Conservation (phyloP, 257 asterid species). For the Ballota nigra region DNA sequence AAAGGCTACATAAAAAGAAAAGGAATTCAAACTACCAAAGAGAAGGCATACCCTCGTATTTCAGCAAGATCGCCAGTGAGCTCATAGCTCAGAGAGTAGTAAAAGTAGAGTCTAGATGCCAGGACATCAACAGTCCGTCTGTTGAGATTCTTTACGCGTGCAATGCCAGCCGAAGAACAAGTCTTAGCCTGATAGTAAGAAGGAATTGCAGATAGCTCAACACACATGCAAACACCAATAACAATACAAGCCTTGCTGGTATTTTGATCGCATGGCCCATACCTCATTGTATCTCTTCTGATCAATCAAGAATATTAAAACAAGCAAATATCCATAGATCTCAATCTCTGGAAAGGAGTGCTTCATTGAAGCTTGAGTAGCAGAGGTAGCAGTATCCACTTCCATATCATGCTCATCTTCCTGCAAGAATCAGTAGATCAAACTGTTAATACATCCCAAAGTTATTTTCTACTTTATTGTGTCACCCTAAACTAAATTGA, state of each 20-base stretch:
- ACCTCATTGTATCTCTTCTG: slow-evolving; percentile 77
- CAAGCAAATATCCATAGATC: slow-evolving; percentile 76
- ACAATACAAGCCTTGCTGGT: slow-evolving; percentile 1
- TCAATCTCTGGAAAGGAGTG: slow-evolving; percentile 77
- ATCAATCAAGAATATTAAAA: slow-evolving; percentile 72
- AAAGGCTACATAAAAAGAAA: background rate
- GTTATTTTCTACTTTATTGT: too few relatives aligned
- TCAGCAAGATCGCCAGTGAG: slow-evolving; percentile 85
- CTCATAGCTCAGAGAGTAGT: slow-evolving; percentile 86
- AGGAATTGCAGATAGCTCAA: slow-evolving; percentile 19
- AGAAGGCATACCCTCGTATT: slow-evolving; percentile 67
- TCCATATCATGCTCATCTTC: slow-evolving; percentile 76
- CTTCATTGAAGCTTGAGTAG: slow-evolving; percentile 52
- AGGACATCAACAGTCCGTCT: slow-evolving; percentile 81
- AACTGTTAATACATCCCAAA: too few relatives aligned
- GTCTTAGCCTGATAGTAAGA: slow-evolving; percentile 71
- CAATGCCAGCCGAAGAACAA: slow-evolving; percentile 85
- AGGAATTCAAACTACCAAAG: slow-evolving; percentile 4
- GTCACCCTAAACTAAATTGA: too few relatives aligned
- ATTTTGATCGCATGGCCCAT: background rate
- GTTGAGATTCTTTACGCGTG: slow-evolving; percentile 70
- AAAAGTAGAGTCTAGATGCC: slow-evolving; percentile 82
- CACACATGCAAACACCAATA: slow-evolving; percentile 1
- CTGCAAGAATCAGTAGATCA: slow-evolving; percentile 34
- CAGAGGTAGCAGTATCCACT: slow-evolving; percentile 69